Percentiles rank a stretch among this genome's conserved stretches.
Conservation (phyloP, 2,329 filamentous ascomycete species). For the Escovopsis sp. region DNA sequence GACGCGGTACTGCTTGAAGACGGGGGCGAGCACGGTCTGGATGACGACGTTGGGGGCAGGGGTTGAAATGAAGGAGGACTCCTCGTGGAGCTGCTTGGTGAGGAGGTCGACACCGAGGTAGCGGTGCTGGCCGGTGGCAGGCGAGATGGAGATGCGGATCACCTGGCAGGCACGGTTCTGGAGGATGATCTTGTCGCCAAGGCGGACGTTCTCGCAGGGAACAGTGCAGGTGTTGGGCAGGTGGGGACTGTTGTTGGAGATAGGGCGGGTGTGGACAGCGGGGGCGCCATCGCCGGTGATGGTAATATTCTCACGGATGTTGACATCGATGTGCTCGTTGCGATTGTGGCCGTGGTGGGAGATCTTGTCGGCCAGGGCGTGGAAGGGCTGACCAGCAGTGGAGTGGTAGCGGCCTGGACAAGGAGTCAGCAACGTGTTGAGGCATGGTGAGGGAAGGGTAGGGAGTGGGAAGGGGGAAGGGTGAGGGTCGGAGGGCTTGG, state of each 20-base stretch:
- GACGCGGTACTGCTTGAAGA: slow-evolving; percentile 99
- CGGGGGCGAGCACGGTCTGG: slow-evolving; percentile 97
- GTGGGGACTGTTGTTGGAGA: slow-evolving; percentile 14
- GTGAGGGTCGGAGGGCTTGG: slow-evolving; percentile 1
- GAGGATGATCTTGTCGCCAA: slow-evolving; percentile 96
- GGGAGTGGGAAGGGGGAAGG: background rate
- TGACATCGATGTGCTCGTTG: slow-evolving; percentile 32
- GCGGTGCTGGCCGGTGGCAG: slow-evolving; percentile 96
- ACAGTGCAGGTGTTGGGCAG: slow-evolving; percentile 84
- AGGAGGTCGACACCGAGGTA: slow-evolving; percentile 99
- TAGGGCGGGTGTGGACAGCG: slow-evolving; percentile 19
- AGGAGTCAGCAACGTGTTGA: slow-evolving; percentile 2
- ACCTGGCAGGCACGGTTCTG: slow-evolving; percentile 99
- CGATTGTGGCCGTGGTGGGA: slow-evolving; percentile 32
- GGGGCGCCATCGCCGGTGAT: slow-evolving; percentile 29
- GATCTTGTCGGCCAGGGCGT: slow-evolving; percentile 43
- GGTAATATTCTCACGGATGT: slow-evolving; percentile 14
- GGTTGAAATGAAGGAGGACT: slow-evolving; percentile 96
- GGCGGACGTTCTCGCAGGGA: slow-evolving; percentile 98
- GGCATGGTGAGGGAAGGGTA: no score
- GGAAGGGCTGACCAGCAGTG: slow-evolving; percentile 33
- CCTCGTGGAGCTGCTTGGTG: slow-evolving; percentile 98
- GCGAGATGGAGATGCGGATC: slow-evolving; percentile 97
- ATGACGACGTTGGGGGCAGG: slow-evolving; percentile 91
- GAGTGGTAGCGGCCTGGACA: slow-evolving; percentile 42